Evolutionary conservation across 805 yeast species (phyloP), one percentile per base, ranked within the genome.

Genomic region (Wickerhamiella slavikovae): DNA sequence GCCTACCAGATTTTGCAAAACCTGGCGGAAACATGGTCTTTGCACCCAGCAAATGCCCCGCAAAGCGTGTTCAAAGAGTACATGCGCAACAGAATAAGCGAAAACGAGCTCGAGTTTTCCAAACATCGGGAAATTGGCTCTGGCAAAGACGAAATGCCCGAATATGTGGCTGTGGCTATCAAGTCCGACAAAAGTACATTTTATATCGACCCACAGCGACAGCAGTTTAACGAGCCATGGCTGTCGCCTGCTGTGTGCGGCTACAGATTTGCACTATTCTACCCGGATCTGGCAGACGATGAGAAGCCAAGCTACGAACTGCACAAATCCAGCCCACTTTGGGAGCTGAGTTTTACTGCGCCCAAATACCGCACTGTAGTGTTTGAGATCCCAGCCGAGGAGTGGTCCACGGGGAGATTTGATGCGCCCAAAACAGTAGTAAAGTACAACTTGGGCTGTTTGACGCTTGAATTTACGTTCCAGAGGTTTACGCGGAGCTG

Each of bases 381-480:
- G 6, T 54, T 54, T 30, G 29, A 52, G 7, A 49, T 54, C 2
- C 43, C 49, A 10, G 49, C 51, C 28, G 30, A 38, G 17, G 52
- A 44, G 4, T 54, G 59, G 59, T 57, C 55, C 30, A 37, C 36
- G 20, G 34, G 44, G 13, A 30, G 38, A 6, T 40, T 43, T 28
- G 29, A 39, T 12, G 40, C 37, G 10, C 38, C 40, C 8, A 49
- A 46, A 28, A 52, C 46, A 28, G 35, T 29, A 22, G 38, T 44
- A 23, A 42, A 41, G 22, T 54, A 53, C 34, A 52, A 48, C 18
- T 40, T 48, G 26, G 60, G 60, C 3, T 43, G 46, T 3, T 31
- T 54, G 12, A 46, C 45, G 33, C 40, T 54, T 22, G 50, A 52
- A 38, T 54, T 54, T 38, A 27, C 43, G 19, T 54, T 54, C 40